phyloP scores from a whole-genome alignment of 2,329 filamentous ascomycete genomes.

The Colletotrichum tanaceti region DNA sequence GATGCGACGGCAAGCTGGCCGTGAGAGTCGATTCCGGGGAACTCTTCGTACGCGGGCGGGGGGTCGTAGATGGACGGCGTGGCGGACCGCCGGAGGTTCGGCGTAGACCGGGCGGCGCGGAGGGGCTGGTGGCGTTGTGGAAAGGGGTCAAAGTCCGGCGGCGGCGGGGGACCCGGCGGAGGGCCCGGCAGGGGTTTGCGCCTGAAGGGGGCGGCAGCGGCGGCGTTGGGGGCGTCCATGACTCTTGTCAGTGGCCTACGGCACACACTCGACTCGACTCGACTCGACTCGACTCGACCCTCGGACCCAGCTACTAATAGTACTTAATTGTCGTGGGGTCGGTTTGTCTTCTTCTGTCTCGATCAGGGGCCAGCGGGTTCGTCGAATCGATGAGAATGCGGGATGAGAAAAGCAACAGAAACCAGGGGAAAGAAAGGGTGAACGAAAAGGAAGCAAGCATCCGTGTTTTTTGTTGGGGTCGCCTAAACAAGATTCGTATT shows the following conservation, averaged over 20 bases:
- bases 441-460: neutral
- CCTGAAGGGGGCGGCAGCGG: neutral
- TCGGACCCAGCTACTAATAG: neutral
- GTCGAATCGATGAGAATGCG: neutral
- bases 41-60: slow-evolving; percentile 32
- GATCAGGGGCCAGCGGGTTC: neutral
- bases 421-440: neutral
- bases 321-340: slow-evolving; percentile 1
- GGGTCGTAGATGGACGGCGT: slow-evolving; percentile 23
- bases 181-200: slow-evolving; percentile 38
- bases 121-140: slow-evolving; percentile 25
- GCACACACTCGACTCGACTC: neutral
- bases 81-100: slow-evolving; percentile 32
- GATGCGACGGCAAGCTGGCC: slow-evolving; percentile 20
- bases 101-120: slow-evolving; percentile 30
- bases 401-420: neutral
- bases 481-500: slow-evolving; percentile 11
- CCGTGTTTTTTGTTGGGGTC: neutral
- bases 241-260: slow-evolving; percentile 13
- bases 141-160: slow-evolving; percentile 37
- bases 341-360: neutral
- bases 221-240: slow-evolving; percentile 27
- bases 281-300: too few species aligned
- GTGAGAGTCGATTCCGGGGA: slow-evolving; percentile 20
- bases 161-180: slow-evolving; percentile 34